Percentiles rank a stretch among this genome's conserved stretches.
These are phyloP conservation scores for Rhododendron kiyosumense DNA, from an alignment of 148 eudicot genomes.

Conservation along the genomic window DNA sequence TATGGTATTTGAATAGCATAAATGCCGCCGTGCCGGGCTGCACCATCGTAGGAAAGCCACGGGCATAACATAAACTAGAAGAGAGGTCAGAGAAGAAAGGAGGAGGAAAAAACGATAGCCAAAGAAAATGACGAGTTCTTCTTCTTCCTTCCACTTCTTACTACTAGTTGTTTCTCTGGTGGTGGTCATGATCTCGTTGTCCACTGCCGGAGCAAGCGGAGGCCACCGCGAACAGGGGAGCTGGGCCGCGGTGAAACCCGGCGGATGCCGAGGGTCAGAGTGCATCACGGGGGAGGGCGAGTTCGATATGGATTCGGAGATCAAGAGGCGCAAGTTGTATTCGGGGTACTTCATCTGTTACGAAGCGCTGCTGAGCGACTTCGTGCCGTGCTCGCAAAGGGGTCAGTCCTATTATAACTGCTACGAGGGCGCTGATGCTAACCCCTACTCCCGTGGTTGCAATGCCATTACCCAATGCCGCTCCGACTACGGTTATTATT, in stretches of 20 bases:
- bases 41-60: neutral
- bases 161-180: neutral
- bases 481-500: neutral
- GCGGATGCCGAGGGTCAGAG: conserved; percentile 34
- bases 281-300: conserved; percentile 34
- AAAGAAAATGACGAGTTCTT: conserved; percentile 7
- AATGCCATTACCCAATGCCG: conserved; percentile 60
- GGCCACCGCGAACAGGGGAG: conserved; percentile 2
- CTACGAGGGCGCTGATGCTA: conserved; percentile 43
- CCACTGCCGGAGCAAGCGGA: conserved; percentile 9
- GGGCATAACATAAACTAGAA: neutral
- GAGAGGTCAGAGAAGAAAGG: neutral
- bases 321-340: conserved; percentile 47
- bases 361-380: conserved; percentile 49
- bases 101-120: neutral
- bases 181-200: neutral
- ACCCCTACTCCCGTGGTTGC: conserved; percentile 68
- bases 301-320: conserved; percentile 50
- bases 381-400: conserved; percentile 52
- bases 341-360: conserved; percentile 53
- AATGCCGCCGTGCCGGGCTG: neutral
- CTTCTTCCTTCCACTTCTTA: neutral
- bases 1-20: neutral
- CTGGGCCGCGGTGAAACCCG: conserved; percentile 17
- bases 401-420: conserved; percentile 84